phyloP scores from a whole-genome alignment of 768 basidiomycete species.

The Leccinum uliginosum region DNA sequence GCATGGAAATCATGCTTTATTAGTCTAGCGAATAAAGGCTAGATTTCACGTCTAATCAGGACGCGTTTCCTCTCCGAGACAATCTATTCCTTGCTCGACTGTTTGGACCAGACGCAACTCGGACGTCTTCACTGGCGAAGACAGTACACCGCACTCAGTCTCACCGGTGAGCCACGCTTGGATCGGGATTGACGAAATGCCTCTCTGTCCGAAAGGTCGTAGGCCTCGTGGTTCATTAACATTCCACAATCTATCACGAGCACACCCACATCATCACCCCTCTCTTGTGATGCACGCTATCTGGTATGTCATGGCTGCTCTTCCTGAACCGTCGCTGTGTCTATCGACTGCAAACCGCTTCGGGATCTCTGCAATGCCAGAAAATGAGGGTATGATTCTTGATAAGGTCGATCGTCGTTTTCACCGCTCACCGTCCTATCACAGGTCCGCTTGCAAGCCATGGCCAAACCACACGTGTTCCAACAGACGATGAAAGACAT shows the following conservation, averaged over 20 bases:
- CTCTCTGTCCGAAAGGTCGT: slow-evolving; percentile 43
- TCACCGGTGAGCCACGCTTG: slow-evolving; percentile 57
- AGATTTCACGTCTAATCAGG: slow-evolving; percentile 83
- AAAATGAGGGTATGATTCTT: slow-evolving; percentile 16
- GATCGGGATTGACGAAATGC: not conserved
- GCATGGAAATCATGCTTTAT: not conserved
- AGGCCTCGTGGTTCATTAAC: slow-evolving; percentile 80
- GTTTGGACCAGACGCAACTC: slow-evolving; percentile 65
- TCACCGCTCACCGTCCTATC: slow-evolving; percentile 1
- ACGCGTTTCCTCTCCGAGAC: slow-evolving; percentile 67
- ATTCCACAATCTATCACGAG: slow-evolving; percentile 35
- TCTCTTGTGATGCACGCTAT: slow-evolving; percentile 61
- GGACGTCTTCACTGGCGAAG: slow-evolving; percentile 57
- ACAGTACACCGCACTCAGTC: slow-evolving; percentile 65
- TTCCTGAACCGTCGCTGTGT: slow-evolving; percentile 67
- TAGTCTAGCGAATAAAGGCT: slow-evolving; percentile 73
- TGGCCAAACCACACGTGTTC: slow-evolving; percentile 30
- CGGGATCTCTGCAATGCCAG: slow-evolving; percentile 86
- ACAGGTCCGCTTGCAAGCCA: slow-evolving; percentile 25
- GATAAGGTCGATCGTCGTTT: not conserved
- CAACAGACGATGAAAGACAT: slow-evolving; percentile 30
- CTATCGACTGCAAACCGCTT: slow-evolving; percentile 74
- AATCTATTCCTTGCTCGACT: slow-evolving; percentile 54
- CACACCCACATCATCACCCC: slow-evolving; percentile 27
- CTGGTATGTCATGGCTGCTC: slow-evolving; percentile 64